A percentile compares a stretch with the other conserved stretches of the same genome.
Conservation (phyloP, 192 early-diverging fungal genomes). For the Physocladia obscura region DNA sequence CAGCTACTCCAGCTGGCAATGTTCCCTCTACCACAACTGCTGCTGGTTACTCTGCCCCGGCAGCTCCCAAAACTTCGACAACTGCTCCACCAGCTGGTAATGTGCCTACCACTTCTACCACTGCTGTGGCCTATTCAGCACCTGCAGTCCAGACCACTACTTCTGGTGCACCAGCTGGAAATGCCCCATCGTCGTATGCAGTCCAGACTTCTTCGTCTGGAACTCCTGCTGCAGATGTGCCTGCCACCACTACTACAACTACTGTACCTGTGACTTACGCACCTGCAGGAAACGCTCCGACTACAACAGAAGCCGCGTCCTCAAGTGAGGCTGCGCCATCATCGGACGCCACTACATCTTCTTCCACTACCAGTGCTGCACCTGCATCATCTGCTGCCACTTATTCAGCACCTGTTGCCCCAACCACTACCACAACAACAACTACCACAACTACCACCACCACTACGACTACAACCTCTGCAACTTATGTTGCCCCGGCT, state of each 20-base stretch:
- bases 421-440: too few relatives aligned
- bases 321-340: too few relatives aligned
- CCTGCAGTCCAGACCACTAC: neutral
- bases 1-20: neutral
- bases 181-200: neutral
- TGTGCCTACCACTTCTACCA: neutral
- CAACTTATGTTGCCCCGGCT: too few relatives aligned
- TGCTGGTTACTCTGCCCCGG: neutral
- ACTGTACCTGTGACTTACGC: neutral
- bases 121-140: neutral
- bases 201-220: neutral
- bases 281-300: neutral
- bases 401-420: too few relatives aligned
- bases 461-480: too few relatives aligned
- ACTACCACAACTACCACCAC: too few relatives aligned
- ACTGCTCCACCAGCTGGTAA: neutral
- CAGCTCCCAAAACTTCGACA: neutral
- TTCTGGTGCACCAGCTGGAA: neutral
- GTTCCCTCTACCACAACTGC: neutral
- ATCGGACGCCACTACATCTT: too few relatives aligned
- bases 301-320: neutral
- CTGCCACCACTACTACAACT: neutral
- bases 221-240: too few relatives aligned
- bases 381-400: too few relatives aligned
- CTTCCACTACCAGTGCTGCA: too few relatives aligned